Evolutionary conservation across 305 asterid genomes (phyloP), one percentile per base, ranked within the genome.

Genomic region (Fraxinus paxiana): DNA sequence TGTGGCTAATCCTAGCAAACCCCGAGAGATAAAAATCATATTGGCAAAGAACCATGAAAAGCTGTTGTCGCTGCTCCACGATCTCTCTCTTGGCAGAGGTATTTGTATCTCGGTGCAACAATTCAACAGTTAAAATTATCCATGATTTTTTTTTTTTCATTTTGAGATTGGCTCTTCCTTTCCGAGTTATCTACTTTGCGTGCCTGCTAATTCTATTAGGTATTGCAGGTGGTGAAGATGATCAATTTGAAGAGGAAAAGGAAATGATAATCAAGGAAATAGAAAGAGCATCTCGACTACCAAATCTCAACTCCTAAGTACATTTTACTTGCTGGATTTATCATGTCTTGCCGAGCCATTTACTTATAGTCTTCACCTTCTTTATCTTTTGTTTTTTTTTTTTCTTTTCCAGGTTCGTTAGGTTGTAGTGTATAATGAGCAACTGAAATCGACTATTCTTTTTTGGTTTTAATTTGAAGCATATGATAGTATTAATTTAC

Each of bases 1-100:
- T 83, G 98, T 94, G 83, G 99, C 98, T 38, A 96, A 96, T 89
- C 99, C 99, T 12, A 91, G 93, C 88, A 94, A 96, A 88, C 98
- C 98, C 69, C 89, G 91, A 77, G 98, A 96, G 79, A 82, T 94
- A 84, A 96, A 96, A 87, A 88, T 92, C 75, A 94, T 94, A 76
- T 88, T 96, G 85, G 92, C 94, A 1, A 96, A 91, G 88, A 96
- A 96, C 88, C 94, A 89, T 65, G 97, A 96, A 83, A 93, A 82
- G 83, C 91, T 94, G 74, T 67, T 96, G 90, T 93, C 46, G 30
- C 88, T 96, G 88, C 97, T 96, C 79, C 87, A 81, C 79, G 90
- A 89, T 82, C 97, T 92, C 24, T 89, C 96, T 81, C 87, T 89
- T 17, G 97, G 99, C 63, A 96, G 93, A 92, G 98, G 98, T 93